Percentiles rank a stretch among this genome's conserved stretches.
phyloP scores from a whole-genome alignment of 129 eudicot genomes.

The Mikania micrantha region DNA sequence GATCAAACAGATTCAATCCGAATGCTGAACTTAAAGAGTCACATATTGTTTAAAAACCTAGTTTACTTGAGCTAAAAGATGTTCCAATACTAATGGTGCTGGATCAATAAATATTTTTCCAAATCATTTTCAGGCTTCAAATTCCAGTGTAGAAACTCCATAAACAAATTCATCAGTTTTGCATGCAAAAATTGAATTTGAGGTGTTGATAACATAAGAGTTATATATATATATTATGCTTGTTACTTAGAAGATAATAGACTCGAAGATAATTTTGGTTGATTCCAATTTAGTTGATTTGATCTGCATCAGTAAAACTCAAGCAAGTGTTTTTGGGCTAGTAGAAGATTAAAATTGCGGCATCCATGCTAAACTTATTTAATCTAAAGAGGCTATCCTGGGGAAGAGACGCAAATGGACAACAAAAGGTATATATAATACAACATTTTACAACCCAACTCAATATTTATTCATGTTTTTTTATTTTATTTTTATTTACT shows the following conservation, averaged over 20 bases:
- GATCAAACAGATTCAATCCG: background rate
- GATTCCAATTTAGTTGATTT: conserved; percentile 18
- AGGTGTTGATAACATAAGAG: conserved; percentile 27
- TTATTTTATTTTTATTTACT: background rate
- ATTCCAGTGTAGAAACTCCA: conserved; percentile 30
- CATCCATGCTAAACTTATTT: conserved; percentile 74
- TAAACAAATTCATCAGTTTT: conserved; percentile 21
- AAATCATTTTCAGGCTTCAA: conserved; percentile 48
- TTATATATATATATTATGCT: background rate
- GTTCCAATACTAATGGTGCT: conserved; percentile 63
- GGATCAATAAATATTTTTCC: conserved; percentile 40
- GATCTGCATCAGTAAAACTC: conserved; percentile 41
- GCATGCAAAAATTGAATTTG: conserved; percentile 16
- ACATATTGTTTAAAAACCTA: conserved; percentile 6
- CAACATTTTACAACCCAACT: background rate
- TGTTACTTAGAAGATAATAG: background rate
- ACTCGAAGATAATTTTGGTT: background rate
- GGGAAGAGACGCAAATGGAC: conserved; percentile 45
- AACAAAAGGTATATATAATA: conserved; percentile 49
- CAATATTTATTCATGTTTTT: background rate
- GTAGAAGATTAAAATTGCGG: conserved; percentile 46
- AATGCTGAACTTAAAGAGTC: conserved; percentile 8
- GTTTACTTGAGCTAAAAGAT: conserved; percentile 6
- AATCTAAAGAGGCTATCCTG: conserved; percentile 50
- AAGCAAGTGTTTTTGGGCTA: conserved; percentile 24